These are phyloP conservation scores for Marchantia paleacea DNA, from an alignment of 225 moss, liverwort and hornwort species.

Conservation along the genomic window DNA sequence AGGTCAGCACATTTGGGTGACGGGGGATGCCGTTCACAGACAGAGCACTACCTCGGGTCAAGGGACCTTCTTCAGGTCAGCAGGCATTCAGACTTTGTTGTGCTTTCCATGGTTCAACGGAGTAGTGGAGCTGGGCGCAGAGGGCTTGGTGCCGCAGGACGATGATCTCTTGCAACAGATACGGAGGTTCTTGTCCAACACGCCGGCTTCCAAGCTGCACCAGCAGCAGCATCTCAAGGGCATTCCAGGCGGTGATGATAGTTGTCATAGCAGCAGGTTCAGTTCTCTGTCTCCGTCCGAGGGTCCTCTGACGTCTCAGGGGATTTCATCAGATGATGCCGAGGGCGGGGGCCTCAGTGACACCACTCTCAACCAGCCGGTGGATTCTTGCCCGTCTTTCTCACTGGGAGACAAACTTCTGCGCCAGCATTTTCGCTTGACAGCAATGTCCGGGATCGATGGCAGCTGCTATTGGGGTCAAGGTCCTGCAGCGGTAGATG, in stretches of 20 bases:
- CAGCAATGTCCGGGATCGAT: not conserved
- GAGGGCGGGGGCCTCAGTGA: conserved; percentile 27
- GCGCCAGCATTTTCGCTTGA: not conserved
- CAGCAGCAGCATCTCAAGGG: not conserved
- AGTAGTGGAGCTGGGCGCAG: conserved; percentile 65
- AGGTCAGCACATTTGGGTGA: conserved; percentile 52
- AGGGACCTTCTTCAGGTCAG: conserved; percentile 50
- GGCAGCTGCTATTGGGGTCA: not conserved
- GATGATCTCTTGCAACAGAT: conserved; percentile 23
- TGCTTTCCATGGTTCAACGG: conserved; percentile 62
- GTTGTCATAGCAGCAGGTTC: not conserved
- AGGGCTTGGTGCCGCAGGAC: conserved; percentile 29
- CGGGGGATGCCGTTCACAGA: conserved; percentile 31
- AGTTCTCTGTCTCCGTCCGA: conserved; percentile 17
- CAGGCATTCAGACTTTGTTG: conserved; percentile 54
- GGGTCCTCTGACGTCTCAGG: conserved; percentile 23
- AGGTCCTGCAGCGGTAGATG: conserved; percentile 10
- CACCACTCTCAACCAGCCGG: conserved; percentile 24
- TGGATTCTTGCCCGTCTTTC: conserved; percentile 28
- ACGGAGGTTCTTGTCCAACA: conserved; percentile 23
- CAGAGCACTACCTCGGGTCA: conserved; percentile 40
- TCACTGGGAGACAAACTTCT: conserved; percentile 14
- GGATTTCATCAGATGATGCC: conserved; percentile 30
- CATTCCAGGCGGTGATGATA: conserved; percentile 6
- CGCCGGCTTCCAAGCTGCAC: conserved; percentile 1